Base-by-base conservation (phyloP, 768 basidiomycete species). In the Harrya chromipes region DNA sequence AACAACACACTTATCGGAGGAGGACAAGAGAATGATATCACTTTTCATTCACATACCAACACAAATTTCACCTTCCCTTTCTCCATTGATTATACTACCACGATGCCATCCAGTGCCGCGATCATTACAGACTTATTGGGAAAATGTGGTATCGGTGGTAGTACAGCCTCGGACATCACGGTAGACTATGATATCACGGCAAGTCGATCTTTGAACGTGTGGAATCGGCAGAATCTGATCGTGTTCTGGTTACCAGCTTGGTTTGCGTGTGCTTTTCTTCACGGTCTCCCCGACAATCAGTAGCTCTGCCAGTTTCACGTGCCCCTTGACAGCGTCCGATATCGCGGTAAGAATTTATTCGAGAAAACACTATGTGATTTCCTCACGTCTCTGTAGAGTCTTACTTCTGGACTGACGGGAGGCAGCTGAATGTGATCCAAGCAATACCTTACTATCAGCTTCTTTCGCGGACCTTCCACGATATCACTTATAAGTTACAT, bases 41-140 rank as follows among this genome's bases (percentile, higher is more conserved):
- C 65, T 4, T 78, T 85, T 58, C 58, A 74, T 10, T 73, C 86
- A 12, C 70, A 81, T 56, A 60, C 75, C 3, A 72, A 74, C 54
- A 87, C 81, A 5, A 83, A 80, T 53, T 80, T 90, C 71, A 83
- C 81, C 0, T 87, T 93, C 72, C 90, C 90, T 2, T 87, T 92
- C 68, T 57, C 75, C 6, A 71, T 93, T 37, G 69, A 72, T 38
- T 93, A 90, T 70, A 77, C 76, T 33, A 70, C 72, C 21, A 60
- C 75, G 0, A 59, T 70, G 37, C 78, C 88, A 50, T 83, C 87
- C 9, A 71, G 71, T 34, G 63, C 68, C 27, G 45, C 49, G 6
- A 80, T 91, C 19, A 71, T 92, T n/a, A 27, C 66, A 10, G 85
- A 90, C 61, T 57, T 93, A 21, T 78, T 75, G 2, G 55, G 57